Evolutionary conservation across 2,329 filamentous ascomycete genomes (phyloP).

Genomic region (Mariannaea elegans): DNA sequence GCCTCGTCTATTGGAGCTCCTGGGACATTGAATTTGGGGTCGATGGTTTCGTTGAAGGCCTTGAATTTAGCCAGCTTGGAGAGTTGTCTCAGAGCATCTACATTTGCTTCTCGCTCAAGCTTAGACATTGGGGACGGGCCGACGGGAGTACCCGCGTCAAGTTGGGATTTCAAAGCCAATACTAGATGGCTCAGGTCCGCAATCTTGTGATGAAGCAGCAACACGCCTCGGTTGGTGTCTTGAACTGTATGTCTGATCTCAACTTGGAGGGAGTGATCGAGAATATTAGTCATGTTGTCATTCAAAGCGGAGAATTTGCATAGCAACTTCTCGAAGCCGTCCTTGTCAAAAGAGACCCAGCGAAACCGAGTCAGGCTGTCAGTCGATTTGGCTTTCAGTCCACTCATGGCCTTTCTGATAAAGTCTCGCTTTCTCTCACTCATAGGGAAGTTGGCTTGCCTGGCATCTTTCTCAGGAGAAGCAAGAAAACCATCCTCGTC

Average conservation of each 20-base stretch:
- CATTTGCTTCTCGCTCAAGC: constrained; percentile 49
- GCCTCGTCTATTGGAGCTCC: constrained; percentile 46
- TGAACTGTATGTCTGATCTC: constrained; percentile 58
- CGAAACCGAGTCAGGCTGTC: constrained; percentile 47
- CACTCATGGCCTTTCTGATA: constrained; percentile 54
- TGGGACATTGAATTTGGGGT: constrained; percentile 43
- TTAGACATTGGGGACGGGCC: constrained; percentile 44
- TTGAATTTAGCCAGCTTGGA: constrained; percentile 60
- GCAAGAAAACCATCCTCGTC: constrained; percentile 48
- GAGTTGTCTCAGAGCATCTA: constrained; percentile 51
- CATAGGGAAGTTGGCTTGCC: constrained; percentile 55
- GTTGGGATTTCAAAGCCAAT: constrained; percentile 54
- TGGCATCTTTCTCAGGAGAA: constrained; percentile 55
- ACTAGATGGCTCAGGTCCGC: constrained; percentile 56
- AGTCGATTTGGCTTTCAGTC: constrained; percentile 48
- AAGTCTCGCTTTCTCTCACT: constrained; percentile 51
- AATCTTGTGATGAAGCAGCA: constrained; percentile 58
- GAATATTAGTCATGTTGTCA: constrained; percentile 58
- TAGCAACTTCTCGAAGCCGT: constrained; percentile 54
- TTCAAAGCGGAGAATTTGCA: constrained; percentile 55
- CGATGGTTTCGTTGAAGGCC: constrained; percentile 59
- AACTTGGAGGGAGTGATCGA: constrained; percentile 56
- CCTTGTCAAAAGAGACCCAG: constrained; percentile 58
- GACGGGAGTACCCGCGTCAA: constrained; percentile 42
- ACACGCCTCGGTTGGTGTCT: constrained; percentile 57